Conservation (phyloP, 495 filamentous ascomycete genomes). For the Platismatia glauca region DNA sequence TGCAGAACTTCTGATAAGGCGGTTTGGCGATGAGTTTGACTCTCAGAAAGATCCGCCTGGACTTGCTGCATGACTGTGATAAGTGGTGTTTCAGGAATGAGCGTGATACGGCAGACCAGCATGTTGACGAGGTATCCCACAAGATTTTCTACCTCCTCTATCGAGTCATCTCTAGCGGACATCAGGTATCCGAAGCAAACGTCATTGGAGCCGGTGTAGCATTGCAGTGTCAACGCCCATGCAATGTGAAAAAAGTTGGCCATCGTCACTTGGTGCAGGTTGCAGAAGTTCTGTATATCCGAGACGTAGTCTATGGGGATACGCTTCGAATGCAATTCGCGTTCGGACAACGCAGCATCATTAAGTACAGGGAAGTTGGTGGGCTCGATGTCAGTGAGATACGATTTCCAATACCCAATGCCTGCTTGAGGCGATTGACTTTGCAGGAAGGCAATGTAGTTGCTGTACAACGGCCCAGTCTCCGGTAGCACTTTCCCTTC, state of each 20-base stretch:
- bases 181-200: slow-evolving; percentile 47
- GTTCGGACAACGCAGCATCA: slow-evolving; percentile 25
- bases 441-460: slow-evolving; percentile 43
- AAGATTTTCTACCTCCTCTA: slow-evolving; percentile 38
- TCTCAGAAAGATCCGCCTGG: slow-evolving; percentile 44
- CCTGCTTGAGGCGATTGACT: slow-evolving; percentile 32
- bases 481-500: slow-evolving; percentile 29
- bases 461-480: slow-evolving; percentile 43
- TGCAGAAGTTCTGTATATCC: slow-evolving; percentile 36
- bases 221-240: slow-evolving; percentile 45
- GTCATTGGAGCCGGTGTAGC: slow-evolving; percentile 41
- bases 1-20: slow-evolving; percentile 49
- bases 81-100: slow-evolving; percentile 25
- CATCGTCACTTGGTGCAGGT: slow-evolving; percentile 40
- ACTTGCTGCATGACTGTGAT: slow-evolving; percentile 32
- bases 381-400: slow-evolving; percentile 41
- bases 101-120: slow-evolving; percentile 41
- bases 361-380: slow-evolving; percentile 44
- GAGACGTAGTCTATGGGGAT: slow-evolving; percentile 28
- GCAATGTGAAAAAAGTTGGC: slow-evolving; percentile 45
- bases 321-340: slow-evolving; percentile 30
- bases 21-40: slow-evolving; percentile 38
- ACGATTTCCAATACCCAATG: slow-evolving; percentile 45
- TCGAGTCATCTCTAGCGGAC: slow-evolving; percentile 42
- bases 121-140: slow-evolving; percentile 49